Base-by-base conservation (phyloP, 192 early-diverging fungal species). In the Dissophora ornata region DNA sequence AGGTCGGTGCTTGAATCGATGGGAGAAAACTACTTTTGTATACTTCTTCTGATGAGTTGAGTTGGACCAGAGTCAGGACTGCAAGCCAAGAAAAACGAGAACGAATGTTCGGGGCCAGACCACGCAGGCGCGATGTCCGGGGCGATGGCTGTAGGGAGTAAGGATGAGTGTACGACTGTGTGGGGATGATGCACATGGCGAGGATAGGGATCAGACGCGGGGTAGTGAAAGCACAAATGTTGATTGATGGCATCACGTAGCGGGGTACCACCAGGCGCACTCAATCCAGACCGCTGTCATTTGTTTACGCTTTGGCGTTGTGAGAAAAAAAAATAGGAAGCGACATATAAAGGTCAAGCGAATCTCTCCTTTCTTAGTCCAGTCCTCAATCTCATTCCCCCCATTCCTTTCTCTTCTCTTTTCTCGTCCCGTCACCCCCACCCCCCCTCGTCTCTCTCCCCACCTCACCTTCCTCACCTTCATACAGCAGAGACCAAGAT, bases 401-500 rank as follows among this genome's bases (percentile, higher is more conserved):
- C 16, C 48, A 18, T 33, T 38, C 44, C 33, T 29, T 41, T 56
- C 21, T n/a, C 24, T 42, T 22, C 12, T 24, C 34, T 16, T 6
- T n/a, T 45, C 41, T 18, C 41, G 18, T 18, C 40, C 24, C 21
- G 33, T 51, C 36, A 8, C 9, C 12, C 51, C 11, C 34, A 30
- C 19, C 48, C 29, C 25, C 29, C 12, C 13, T 40, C 47, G 45
- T 18, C 25, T n/a, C 21, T n/a, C n/a, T 36, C 32, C 47, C 47
- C 28, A 3, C 30, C 47, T 21, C 45, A 1, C n/a, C 44, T 3
- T 40, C 45, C 8, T 32, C 29, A 40, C 49, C 57, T 48, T 26
- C 53, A 64, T 25, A 67, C 25, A 58, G 40, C 19, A 68, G 29
- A 66, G 49, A 24, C 58, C 47, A 96, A n/a, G n/a, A n/a, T n/a